phyloP scores from a whole-genome alignment of 371 early-diverging fungal species.

The Mortierella sp. region DNA sequence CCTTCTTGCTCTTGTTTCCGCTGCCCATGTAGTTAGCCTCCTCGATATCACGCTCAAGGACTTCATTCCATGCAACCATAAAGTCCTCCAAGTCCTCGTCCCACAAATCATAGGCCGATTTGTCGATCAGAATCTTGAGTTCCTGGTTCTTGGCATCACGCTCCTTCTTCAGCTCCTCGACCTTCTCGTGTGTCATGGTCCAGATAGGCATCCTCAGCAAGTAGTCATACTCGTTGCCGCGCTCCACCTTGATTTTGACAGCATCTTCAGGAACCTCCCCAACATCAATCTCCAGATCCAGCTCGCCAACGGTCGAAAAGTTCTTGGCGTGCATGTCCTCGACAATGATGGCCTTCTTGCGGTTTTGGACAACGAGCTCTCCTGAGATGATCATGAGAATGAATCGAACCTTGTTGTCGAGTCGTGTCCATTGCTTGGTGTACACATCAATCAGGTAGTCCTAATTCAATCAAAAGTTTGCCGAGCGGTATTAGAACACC shows the following conservation, averaged over 20 bases:
- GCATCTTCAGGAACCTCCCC: conserved; percentile 64
- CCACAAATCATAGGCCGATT: conserved; percentile 93
- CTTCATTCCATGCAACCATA: conserved; percentile 81
- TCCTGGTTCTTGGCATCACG: conserved; percentile 77
- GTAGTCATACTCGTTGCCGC: conserved; percentile 89
- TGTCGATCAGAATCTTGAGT: conserved; percentile 77
- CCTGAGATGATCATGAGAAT: conserved; percentile 93
- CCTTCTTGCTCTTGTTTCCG: conserved; percentile 39
- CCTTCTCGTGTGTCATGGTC: conserved; percentile 94
- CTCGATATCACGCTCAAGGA: conserved; percentile 49
- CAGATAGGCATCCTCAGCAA: conserved; percentile 95
- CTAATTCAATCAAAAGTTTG: conserved; percentile 24
- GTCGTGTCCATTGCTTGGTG: conserved; percentile 78
- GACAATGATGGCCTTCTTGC: conserved; percentile 86
- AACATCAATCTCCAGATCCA: conserved; percentile 51
- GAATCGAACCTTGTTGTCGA: conserved; percentile 96
- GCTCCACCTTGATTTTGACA: conserved; percentile 56
- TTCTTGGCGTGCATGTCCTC: conserved; percentile 82
- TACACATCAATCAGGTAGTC: conserved; percentile 82
- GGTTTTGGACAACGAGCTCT: conserved; percentile 88
- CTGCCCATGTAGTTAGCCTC: conserved; percentile 43
- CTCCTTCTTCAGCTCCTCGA: conserved; percentile 86
- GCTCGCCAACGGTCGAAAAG: conserved; percentile 77
- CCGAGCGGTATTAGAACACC: background rate
- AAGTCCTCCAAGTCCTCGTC: conserved; percentile 88